Conservation (phyloP, 2,329 filamentous ascomycete genomes). For the Botryotinia globosa region DNA sequence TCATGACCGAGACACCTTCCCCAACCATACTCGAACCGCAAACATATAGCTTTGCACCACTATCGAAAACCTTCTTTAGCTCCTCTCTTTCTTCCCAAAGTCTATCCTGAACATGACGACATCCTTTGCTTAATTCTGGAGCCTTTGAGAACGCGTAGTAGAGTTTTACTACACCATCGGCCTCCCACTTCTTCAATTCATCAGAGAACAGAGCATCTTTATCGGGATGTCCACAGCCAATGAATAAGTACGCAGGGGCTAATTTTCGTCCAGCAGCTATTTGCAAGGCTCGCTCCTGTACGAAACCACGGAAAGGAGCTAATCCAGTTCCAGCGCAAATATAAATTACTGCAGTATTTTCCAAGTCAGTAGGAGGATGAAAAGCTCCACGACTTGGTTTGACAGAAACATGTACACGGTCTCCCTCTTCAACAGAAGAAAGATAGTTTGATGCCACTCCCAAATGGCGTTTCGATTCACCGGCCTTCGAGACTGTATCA, state of each 20-base stretch:
- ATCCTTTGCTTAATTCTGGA: slow-evolving; percentile 10
- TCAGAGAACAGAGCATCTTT: slow-evolving; percentile 45
- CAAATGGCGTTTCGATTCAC: slow-evolving; percentile 39
- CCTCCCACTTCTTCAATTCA: slow-evolving; percentile 38
- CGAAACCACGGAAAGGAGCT: slow-evolving; percentile 27
- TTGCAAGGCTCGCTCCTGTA: slow-evolving; percentile 36
- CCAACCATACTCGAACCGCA: slow-evolving; percentile 21
- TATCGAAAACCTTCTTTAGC: slow-evolving; percentile 16
- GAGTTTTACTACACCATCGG: slow-evolving; percentile 22
- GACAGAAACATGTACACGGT: slow-evolving; percentile 42
- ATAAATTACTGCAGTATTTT: slow-evolving; percentile 38
- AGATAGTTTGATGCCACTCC: slow-evolving; percentile 51
- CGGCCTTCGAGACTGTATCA: slow-evolving; percentile 44
- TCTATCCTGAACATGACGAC: slow-evolving; percentile 22
- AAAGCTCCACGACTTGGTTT: slow-evolving; percentile 41
- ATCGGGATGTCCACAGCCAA: slow-evolving; percentile 46
- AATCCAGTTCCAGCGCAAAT: slow-evolving; percentile 39
- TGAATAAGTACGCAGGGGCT: slow-evolving; percentile 44
- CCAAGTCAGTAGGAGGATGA: slow-evolving; percentile 30
- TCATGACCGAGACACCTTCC: slow-evolving; percentile 15
- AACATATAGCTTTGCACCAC: slow-evolving; percentile 23
- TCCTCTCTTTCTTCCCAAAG: slow-evolving; percentile 23
- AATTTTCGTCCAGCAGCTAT: slow-evolving; percentile 18
- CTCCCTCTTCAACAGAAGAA: slow-evolving; percentile 40
- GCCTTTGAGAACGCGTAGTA: slow-evolving; percentile 15